Conservation (phyloP, 495 filamentous ascomycete species). For the Cudoniella acicularis region DNA sequence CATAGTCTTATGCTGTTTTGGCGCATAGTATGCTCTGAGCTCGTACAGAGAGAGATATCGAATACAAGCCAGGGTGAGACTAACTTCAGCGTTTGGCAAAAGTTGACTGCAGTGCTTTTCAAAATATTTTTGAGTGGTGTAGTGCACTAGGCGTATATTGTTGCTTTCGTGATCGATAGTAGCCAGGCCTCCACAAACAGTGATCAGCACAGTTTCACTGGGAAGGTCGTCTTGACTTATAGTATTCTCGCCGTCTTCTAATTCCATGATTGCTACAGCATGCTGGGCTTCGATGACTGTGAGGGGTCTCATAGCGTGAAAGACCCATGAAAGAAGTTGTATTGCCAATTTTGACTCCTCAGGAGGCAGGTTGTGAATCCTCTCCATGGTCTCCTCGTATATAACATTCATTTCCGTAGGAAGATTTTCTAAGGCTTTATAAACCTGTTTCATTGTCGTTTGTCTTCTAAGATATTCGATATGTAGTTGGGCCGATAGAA, state of each 20-base stretch:
- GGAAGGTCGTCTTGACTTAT: conserved; percentile 5
- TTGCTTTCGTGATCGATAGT: conserved; percentile 26
- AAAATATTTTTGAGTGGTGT: conserved; percentile 30
- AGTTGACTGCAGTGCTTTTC: conserved; percentile 1
- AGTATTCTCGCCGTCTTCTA: conserved; percentile 3
- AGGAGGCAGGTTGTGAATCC: not conserved
- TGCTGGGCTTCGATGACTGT: not conserved
- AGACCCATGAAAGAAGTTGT: not conserved
- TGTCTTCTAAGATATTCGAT: not conserved
- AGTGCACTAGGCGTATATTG: conserved; percentile 29
- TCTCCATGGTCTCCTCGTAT: not conserved
- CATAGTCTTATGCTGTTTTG: too few relatives aligned
- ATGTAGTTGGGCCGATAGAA: not conserved
- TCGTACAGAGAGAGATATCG: conserved; percentile 7
- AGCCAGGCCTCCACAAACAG: conserved; percentile 28
- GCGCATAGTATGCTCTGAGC: too few relatives aligned
- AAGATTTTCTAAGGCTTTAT: not conserved
- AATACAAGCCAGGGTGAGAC: not conserved
- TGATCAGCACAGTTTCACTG: not conserved
- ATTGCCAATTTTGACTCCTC: not conserved
- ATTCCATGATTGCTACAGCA: not conserved
- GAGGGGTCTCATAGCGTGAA: not conserved
- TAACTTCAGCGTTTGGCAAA: not conserved
- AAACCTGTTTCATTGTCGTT: not conserved
- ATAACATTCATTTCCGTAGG: not conserved